Conservation (phyloP, 306 rosid genomes). For the Senna tora region DNA sequence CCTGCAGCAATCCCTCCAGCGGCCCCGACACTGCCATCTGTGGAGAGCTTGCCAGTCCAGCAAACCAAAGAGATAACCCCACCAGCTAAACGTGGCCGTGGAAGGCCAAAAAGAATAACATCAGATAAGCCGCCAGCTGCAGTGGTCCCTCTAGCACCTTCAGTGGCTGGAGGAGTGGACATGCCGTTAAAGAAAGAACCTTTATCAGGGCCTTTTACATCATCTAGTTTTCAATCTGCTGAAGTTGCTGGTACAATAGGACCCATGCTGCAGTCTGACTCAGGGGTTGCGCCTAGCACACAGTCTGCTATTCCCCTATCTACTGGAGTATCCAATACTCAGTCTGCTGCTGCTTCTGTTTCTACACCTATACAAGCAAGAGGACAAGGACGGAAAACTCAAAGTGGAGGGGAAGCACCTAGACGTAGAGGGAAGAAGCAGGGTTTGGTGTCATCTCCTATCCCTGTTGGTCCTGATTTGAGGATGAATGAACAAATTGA, state of each 20-base stretch:
- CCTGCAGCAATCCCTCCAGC: constrained; percentile 44
- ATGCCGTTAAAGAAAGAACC: constrained; percentile 51
- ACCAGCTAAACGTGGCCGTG: constrained; percentile 94
- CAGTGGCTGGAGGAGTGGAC: constrained; percentile 55
- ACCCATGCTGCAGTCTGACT: constrained; percentile 40
- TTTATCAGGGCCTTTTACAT: constrained; percentile 45
- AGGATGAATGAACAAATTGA: constrained; percentile 57
- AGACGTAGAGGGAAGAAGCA: constrained; percentile 86
- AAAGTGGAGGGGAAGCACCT: constrained; percentile 59
- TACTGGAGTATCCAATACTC: constrained; percentile 47
- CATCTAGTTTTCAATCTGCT: constrained; percentile 50
- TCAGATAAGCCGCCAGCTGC: constrained; percentile 57
- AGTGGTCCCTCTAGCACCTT: constrained; percentile 47
- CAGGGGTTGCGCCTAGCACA: constrained; percentile 47
- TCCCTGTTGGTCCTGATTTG: constrained; percentile 55
- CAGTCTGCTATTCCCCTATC: constrained; percentile 47
- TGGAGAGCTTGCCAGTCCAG: constrained; percentile 55
- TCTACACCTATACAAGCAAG: constrained; percentile 57
- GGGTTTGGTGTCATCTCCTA: constrained; percentile 47
- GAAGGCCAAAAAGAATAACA: constrained; percentile 86
- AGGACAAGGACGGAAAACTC: constrained; percentile 74
- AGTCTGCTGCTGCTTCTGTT: constrained; percentile 43
- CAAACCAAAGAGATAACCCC: constrained; percentile 71
- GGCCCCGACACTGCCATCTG: constrained; percentile 49
- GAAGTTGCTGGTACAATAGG: constrained; percentile 44